A percentile compares a stretch with the other conserved stretches of the same genome.
These are phyloP conservation scores for Coemansia sp. DNA, from an alignment of 192 early-diverging fungal genomes.

Conservation along the genomic window DNA sequence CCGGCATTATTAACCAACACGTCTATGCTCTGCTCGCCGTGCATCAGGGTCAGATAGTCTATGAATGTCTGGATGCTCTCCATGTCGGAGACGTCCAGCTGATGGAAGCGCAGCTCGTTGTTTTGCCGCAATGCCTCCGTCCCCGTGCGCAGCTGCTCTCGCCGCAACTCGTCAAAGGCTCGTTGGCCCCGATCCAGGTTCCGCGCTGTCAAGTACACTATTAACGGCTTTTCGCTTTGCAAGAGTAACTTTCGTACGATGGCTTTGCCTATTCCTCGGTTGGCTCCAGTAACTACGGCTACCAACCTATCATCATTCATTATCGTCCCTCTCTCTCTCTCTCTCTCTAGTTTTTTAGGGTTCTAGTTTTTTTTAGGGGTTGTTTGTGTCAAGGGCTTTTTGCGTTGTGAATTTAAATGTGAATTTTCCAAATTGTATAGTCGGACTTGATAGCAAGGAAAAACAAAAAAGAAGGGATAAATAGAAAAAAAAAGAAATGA, in stretches of 20 bases:
- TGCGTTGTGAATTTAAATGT: no score
- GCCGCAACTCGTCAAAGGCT: slow-evolving; percentile 44
- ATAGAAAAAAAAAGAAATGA: no score
- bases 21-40: slow-evolving; percentile 44
- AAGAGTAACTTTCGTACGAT: slow-evolving; percentile 35
- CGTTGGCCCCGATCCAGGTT: slow-evolving; percentile 35
- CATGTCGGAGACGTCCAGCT: slow-evolving; percentile 37
- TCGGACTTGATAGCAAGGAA: no score
- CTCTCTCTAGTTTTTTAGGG: no score
- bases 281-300: slow-evolving; percentile 48
- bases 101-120: slow-evolving; percentile 51
- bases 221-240: slow-evolving; percentile 29
- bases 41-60: slow-evolving; percentile 42
- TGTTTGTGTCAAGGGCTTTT: no score
- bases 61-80: slow-evolving; percentile 34
- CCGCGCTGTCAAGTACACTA: slow-evolving; percentile 50
- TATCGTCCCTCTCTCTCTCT: not conserved
- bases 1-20: slow-evolving; percentile 51
- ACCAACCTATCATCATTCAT: slow-evolving; percentile 38
- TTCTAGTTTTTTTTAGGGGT: no score
- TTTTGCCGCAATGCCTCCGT: not conserved
- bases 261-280: slow-evolving; percentile 50
- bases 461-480: no score
- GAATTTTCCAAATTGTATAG: no score
- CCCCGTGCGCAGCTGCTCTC: slow-evolving; percentile 22